These are phyloP conservation scores for Paramyrothecium roridum DNA, from an alignment of 2,329 filamentous ascomycete genomes.

Conservation along the genomic window DNA sequence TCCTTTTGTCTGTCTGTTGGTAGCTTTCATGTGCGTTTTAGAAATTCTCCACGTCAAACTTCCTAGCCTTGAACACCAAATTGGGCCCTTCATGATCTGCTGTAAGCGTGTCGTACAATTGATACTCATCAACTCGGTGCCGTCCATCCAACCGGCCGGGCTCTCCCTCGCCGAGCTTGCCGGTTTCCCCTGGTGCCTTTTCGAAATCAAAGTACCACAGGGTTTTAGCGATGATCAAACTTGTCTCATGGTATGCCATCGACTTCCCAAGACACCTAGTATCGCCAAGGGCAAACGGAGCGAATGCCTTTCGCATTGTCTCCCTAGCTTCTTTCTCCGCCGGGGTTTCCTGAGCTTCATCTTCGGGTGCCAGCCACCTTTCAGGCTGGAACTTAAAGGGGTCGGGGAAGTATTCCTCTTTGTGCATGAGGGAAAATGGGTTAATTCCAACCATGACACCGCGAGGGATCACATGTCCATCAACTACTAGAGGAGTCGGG, in stretches of 20 bases:
- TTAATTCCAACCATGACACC: constrained; percentile 5
- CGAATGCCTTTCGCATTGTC: constrained; percentile 2
- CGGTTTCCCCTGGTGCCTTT: not conserved
- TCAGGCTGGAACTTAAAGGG: constrained; percentile 7
- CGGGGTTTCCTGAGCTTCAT: no score
- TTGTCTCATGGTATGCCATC: constrained; percentile 7
- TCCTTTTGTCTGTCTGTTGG: no score
- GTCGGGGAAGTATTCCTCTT: constrained; percentile 6
- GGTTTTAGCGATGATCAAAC: constrained; percentile 4
- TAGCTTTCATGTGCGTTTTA: no score
- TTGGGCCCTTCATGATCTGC: not conserved
- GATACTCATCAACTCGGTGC: not conserved
- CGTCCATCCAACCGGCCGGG: not conserved
- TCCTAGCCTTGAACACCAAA: not conserved
- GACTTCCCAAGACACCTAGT: constrained; percentile 5
- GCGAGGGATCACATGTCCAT: constrained; percentile 1
- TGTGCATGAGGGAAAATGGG: constrained; percentile 5
- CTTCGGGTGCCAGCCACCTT: not conserved
- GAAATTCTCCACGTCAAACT: not conserved
- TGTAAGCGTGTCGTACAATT: not conserved
- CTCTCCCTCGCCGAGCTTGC: not conserved
- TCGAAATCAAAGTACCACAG: constrained; percentile 8
- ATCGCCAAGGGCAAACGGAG: constrained; percentile 4
- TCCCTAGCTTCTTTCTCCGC: not conserved
- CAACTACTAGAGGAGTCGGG: not conserved